phyloP scores from a whole-genome alignment of 1,139 yeast species.

The Pichia sp. region DNA sequence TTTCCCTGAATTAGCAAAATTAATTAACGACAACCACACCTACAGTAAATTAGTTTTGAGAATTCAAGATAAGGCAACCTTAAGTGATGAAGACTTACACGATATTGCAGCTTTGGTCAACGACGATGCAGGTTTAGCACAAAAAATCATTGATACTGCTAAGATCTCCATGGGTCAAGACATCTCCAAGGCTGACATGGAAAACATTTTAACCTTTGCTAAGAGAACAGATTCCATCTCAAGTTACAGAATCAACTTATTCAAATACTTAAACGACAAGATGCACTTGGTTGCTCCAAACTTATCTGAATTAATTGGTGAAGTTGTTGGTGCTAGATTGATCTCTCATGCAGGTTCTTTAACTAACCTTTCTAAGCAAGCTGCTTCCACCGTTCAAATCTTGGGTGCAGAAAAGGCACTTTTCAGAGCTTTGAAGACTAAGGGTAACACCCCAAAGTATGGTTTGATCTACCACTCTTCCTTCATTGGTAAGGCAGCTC shows the following conservation, averaged over 20 bases:
- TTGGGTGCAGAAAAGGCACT: conserved; percentile 99
- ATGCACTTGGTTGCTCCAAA: conserved; percentile 99
- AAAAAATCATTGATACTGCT: conserved; percentile 83
- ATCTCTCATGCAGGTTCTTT: conserved; percentile 98
- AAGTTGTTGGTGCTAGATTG: conserved; percentile 96
- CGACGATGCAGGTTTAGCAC: conserved; percentile 93
- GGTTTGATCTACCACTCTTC: conserved; percentile 97
- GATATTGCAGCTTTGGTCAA: conserved; percentile 83
- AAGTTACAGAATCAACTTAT: conserved; percentile 85
- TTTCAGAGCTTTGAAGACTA: conserved; percentile 96
- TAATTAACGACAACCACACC: conserved; percentile 85
- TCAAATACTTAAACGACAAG: conserved; percentile 83
- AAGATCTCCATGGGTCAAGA: conserved; percentile 99
- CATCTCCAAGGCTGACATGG: conserved; percentile 88
- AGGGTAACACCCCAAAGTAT: conserved; percentile 97
- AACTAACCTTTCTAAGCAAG: conserved; percentile 93
- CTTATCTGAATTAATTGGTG: conserved; percentile 93
- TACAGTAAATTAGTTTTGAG: conserved; percentile 78
- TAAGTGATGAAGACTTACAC: conserved; percentile 78
- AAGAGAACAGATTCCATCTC: conserved; percentile 90
- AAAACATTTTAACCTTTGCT: conserved; percentile 85
- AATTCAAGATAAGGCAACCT: conserved; percentile 81
- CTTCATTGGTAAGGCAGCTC: conserved; percentile 91
- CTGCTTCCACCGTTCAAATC: conserved; percentile 97
- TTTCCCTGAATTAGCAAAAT: conserved; percentile 96